Base-by-base conservation (phyloP, 495 filamentous ascomycete species). In the Aspergillus olivimuriae region DNA sequence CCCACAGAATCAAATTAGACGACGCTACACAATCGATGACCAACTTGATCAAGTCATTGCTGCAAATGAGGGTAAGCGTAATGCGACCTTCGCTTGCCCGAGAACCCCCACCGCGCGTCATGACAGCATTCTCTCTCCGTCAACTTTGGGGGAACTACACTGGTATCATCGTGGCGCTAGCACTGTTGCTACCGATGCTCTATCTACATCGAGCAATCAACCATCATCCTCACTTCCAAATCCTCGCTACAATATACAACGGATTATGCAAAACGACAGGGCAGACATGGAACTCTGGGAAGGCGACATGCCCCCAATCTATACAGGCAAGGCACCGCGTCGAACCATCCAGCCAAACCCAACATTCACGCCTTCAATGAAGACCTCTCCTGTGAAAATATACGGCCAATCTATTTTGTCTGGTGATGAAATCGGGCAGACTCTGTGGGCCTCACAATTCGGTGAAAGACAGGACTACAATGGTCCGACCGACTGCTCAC, bases 1-100 rank as follows among this genome's bases (percentile, higher is more conserved):
- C 4, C 20, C 16, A 33, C 12, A 34, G 33, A 23, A 32, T 33
- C 32, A n/a, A 31, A 30, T 18, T 34, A n/a, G 8, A 8, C 34
- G 46, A 23, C 44, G 38, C 8, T 56, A 51, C 18, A 55, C 50
- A 0, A 39, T 56, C 31, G 56, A 57, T 24, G 52, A 53, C 20
- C 47, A 56, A 44, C 12, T 46, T 8, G 45, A 47, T 26, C 43
- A 39, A 14, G 30, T 46, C 15, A 26, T 41, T 19, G 44, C 44
- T 30, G 49, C 47, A 20, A 34, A 40, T 14, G 34, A 52, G 10
- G 34, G 49, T 1, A 52, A 23, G 28, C 30, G 46, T 10, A n/a
- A 20, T 39, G 18, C 12, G 16, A 14, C 24, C 19, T 28, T 11
- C 24, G 5, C 6, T 28, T 28, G 5, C 5, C 24, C 11, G 6